Evolutionary conservation across 2,329 filamentous ascomycete genomes (phyloP), one percentile per base, ranked within the genome.

Genomic region (Pezicula radicicola): DNA sequence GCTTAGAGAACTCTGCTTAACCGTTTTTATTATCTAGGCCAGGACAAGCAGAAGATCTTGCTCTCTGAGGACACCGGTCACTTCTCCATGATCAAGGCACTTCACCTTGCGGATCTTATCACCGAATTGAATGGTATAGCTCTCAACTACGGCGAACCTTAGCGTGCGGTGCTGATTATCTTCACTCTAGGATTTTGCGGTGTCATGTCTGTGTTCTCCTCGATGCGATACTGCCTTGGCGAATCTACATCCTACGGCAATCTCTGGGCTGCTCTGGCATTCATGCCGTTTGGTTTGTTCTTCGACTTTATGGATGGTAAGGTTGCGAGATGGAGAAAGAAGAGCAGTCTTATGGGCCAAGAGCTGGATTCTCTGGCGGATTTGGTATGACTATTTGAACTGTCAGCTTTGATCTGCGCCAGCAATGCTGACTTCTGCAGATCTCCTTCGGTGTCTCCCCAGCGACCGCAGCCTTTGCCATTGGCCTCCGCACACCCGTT

Each of bases 221-320:
- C 91, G 21, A 83, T 99, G 74, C 89, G 91, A 60, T 97, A 97
- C 79, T 94, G 89, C 71, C 81, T 96, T 56, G 86, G 85, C 56
- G 82, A 87, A 58, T 79, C 87, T 8, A 68, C 78, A 53, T 75
- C 87, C 50, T 76, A 83, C 61, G 76, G 76, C 48, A 87, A 91
- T 62, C 75, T 97, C 50, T 97, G 89, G 81, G 74, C 86, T 33
- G 92, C 94, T 2, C 83, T 99, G 46, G 83, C 77, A 4, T 90
- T 97, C 71, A 88, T 97, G 71, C 93, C 93, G 0, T 89, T 97
- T 54, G 92, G 91, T 5, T 77, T 97, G 12, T 97, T 97, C 76
- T 97, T 97, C 70, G 94, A 99, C 72, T 95, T 96, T 68, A 91
- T 97, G 80, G 94, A 99, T 70, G 94, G 94, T 67, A 94, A 92